Conservation (phyloP, 306 rosid species). For the Hippophae tibetana region DNA sequence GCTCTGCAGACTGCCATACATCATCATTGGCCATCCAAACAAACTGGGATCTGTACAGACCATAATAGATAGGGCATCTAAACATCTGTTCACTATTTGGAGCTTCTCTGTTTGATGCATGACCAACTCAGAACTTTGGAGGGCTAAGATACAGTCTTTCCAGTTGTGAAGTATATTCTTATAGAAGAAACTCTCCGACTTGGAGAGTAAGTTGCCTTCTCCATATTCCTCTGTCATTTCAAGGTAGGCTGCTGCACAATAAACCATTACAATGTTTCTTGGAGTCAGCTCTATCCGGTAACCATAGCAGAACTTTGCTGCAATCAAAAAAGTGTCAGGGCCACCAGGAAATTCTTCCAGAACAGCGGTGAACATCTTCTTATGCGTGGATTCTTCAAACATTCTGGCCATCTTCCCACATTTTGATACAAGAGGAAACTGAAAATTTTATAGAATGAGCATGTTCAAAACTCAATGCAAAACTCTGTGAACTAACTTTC, state of each 20-base stretch:
- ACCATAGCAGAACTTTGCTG: slow-evolving; percentile 72
- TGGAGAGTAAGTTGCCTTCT: slow-evolving; percentile 66
- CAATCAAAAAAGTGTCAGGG: slow-evolving; percentile 59
- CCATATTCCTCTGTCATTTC: slow-evolving; percentile 86
- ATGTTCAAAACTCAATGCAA: not conserved
- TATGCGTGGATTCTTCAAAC: slow-evolving; percentile 40
- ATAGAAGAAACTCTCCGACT: slow-evolving; percentile 62
- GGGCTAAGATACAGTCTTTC: slow-evolving; percentile 93
- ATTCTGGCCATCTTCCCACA: slow-evolving; percentile 60
- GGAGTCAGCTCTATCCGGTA: slow-evolving; percentile 58
- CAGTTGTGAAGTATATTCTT: slow-evolving; percentile 57
- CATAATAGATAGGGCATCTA: slow-evolving; percentile 77
- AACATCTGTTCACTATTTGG: slow-evolving; percentile 55
- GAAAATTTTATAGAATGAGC: slow-evolving; percentile 29
- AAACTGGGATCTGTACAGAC: slow-evolving; percentile 91
- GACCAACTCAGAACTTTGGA: slow-evolving; percentile 66
- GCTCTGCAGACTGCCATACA: slow-evolving; percentile 96
- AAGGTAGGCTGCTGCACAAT: slow-evolving; percentile 78
- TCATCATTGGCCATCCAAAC: slow-evolving; percentile 99
- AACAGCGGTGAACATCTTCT: slow-evolving; percentile 32
- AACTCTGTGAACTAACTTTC: not conserved
- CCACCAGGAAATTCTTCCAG: slow-evolving; percentile 86
- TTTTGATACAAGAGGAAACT: slow-evolving; percentile 87
- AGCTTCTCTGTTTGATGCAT: slow-evolving; percentile 57
- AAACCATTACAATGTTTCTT: slow-evolving; percentile 52